Percentiles rank a stretch among this genome's conserved stretches.
Conservation (phyloP, 1,284 basidiomycete species). For the Heterobasidion occidentale region DNA sequence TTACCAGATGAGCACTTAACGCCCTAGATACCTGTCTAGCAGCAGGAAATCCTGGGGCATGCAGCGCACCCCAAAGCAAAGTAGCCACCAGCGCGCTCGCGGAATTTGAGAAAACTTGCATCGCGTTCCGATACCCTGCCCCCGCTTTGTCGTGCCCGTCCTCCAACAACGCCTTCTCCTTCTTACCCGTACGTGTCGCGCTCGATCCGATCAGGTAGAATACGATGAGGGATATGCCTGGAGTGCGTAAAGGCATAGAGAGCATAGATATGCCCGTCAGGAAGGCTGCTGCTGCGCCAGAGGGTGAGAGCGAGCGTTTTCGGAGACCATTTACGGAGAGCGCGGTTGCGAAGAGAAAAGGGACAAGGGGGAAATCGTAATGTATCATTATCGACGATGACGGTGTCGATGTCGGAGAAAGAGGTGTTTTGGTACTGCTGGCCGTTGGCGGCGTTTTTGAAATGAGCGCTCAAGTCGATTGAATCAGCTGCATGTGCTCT, state of each 20-base stretch:
- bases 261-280: constrained; percentile 64
- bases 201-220: constrained; percentile 81
- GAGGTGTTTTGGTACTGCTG: background rate
- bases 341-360: constrained; percentile 32
- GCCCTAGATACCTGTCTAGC: constrained; percentile 17
- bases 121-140: constrained; percentile 62
- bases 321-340: constrained; percentile 45
- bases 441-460: too few species aligned
- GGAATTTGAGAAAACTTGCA: constrained; percentile 81
- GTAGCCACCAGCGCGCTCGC: constrained; percentile 62
- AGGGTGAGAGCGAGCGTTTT: constrained; percentile 56
- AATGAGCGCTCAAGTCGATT: too few species aligned
- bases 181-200: constrained; percentile 79
- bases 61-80: constrained; percentile 50
- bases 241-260: constrained; percentile 50
- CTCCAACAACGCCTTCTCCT: constrained; percentile 70
- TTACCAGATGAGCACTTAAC: constrained; percentile 9
- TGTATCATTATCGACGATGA: constrained; percentile 4
- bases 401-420: background rate
- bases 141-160: constrained; percentile 66
- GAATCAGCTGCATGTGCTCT: too few species aligned
- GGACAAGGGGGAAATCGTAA: constrained; percentile 21
- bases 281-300: constrained; percentile 73
- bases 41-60: constrained; percentile 35
- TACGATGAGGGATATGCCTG: constrained; percentile 69